These are phyloP conservation scores for Phaffomyces opuntiae DNA, from an alignment of 805 yeast species.

Conservation along the genomic window DNA sequence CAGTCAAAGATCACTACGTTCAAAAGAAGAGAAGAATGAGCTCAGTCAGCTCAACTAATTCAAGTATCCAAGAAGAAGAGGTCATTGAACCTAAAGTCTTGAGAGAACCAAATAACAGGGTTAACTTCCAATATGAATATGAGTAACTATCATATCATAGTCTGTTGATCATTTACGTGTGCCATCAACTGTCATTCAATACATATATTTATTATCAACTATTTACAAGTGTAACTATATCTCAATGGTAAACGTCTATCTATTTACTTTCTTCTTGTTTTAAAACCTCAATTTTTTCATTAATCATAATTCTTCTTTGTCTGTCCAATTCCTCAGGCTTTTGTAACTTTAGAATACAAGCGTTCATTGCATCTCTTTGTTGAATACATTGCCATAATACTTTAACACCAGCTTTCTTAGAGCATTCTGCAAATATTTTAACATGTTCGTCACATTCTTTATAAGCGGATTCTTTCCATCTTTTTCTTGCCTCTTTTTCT, in stretches of 20 bases:
- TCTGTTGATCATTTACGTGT: too few species aligned
- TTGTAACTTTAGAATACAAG: slow-evolving; percentile 58
- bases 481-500: slow-evolving; percentile 63
- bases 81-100: slow-evolving; percentile 1
- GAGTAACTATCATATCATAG: not conserved
- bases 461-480: slow-evolving; percentile 65
- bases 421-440: slow-evolving; percentile 60
- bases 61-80: slow-evolving; percentile 3
- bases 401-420: slow-evolving; percentile 53
- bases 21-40: slow-evolving; percentile 19
- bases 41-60: slow-evolving; percentile 10
- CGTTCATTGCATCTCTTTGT: slow-evolving; percentile 51
- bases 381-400: slow-evolving; percentile 60
- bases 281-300: slow-evolving; percentile 37
- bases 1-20: slow-evolving; percentile 14
- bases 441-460: slow-evolving; percentile 62
- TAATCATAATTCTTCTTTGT: slow-evolving; percentile 58
- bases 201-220: not conserved
- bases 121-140: slow-evolving; percentile 8
- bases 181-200: too few species aligned
- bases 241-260: too few species aligned
- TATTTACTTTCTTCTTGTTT: not conserved
- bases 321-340: slow-evolving; percentile 57
- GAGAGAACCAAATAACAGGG: slow-evolving; percentile 14
- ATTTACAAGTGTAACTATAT: too few species aligned